Evolutionary conservation across 305 asterid species (phyloP).

Genomic region (Fraxinus velutina): DNA sequence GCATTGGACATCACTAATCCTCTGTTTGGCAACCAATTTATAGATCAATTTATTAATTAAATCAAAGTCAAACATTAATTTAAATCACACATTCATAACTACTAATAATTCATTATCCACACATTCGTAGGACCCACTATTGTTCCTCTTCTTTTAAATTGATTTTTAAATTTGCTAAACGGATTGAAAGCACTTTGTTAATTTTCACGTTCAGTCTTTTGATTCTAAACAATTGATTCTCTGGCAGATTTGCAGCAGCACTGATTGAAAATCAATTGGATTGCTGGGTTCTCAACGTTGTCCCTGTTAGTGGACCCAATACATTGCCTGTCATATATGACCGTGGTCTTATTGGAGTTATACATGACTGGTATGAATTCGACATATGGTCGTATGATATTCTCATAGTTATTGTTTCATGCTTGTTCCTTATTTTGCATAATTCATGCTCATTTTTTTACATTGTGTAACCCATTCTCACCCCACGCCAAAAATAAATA

Average conservation of each 20-base stretch:
- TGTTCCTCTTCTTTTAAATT: neutral
- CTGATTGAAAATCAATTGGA: conserved; percentile 59
- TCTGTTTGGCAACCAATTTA: neutral
- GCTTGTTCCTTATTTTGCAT: neutral
- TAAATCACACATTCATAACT: neutral
- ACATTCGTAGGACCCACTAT: neutral
- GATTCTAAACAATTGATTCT: conserved; percentile 18
- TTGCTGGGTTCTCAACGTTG: conserved; percentile 86
- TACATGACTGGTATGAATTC: conserved; percentile 79
- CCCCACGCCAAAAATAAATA: neutral
- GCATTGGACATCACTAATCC: neutral
- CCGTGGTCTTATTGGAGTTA: conserved; percentile 89
- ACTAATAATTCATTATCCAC: neutral
- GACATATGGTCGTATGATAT: neutral
- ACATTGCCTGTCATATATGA: conserved; percentile 88
- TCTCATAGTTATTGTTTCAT: neutral
- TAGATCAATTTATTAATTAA: neutral
- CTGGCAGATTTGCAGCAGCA: conserved; percentile 83
- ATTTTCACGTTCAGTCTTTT: neutral
- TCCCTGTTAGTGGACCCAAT: conserved; percentile 85
- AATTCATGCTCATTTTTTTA: neutral
- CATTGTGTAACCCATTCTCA: neutral
- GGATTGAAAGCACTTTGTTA: neutral
- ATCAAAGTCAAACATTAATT: neutral
- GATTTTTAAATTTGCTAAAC: neutral